Conservation (phyloP, 495 filamentous ascomycete species). For the Aspergillus bertholletiae region DNA sequence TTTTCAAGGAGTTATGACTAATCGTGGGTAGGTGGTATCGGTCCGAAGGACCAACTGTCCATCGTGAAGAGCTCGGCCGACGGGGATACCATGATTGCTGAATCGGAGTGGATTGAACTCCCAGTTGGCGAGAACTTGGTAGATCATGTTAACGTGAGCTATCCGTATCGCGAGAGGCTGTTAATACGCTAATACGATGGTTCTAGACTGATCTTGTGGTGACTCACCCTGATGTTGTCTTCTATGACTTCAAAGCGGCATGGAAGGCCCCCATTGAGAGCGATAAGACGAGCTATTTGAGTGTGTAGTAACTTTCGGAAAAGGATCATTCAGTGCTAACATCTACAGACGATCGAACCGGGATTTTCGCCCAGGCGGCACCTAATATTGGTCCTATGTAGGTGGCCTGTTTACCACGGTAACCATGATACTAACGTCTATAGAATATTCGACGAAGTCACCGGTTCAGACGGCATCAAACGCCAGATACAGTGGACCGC, state of each 20-base stretch:
- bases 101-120: slow-evolving; percentile 5
- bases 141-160: slow-evolving; percentile 4
- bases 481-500: slow-evolving; percentile 14
- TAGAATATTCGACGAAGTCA: slow-evolving; percentile 19
- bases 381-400: slow-evolving; percentile 16
- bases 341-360: slow-evolving; percentile 6
- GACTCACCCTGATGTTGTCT: slow-evolving; percentile 14
- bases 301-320: background rate
- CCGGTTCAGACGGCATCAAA: slow-evolving; percentile 5
- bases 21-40: slow-evolving; percentile 2
- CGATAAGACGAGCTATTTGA: slow-evolving; percentile 9
- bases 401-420: background rate
- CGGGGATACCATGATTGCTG: slow-evolving; percentile 1
- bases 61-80: slow-evolving; percentile 2
- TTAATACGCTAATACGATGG: background rate
- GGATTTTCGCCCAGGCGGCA: slow-evolving; percentile 13
- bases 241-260: slow-evolving; percentile 16
- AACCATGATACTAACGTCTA: background rate
- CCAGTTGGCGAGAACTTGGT: slow-evolving; percentile 6
- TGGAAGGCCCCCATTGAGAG: slow-evolving; percentile 9
- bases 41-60: slow-evolving; percentile 4
- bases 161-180: background rate
- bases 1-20: background rate
- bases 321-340: background rate
- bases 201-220: slow-evolving; percentile 13